phyloP scores from a whole-genome alignment of 1,284 basidiomycete species.

The Athelia psychrophila region DNA sequence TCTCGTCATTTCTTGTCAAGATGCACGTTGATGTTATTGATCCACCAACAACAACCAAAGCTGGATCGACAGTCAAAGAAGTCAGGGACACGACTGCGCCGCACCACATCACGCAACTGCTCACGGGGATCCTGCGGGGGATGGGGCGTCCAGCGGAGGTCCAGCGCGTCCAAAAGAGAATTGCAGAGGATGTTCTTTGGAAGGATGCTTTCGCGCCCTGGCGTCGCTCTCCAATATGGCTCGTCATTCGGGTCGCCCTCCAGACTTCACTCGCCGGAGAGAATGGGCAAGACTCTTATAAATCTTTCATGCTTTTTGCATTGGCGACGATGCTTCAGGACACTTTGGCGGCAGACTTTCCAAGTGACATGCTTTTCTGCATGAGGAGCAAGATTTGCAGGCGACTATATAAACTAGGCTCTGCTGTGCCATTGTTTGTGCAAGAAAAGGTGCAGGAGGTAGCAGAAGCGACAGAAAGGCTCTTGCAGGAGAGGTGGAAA shows the following conservation, averaged over 20 bases:
- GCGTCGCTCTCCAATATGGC: constrained; percentile 25
- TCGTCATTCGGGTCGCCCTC: constrained; percentile 23
- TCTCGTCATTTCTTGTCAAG: constrained; percentile 17
- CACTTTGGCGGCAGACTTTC: constrained; percentile 2
- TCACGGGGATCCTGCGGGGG: constrained; percentile 24
- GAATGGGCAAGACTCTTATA: constrained; percentile 14
- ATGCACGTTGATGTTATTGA: constrained; percentile 13
- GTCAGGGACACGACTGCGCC: constrained; percentile 17
- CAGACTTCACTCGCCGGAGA: constrained; percentile 20
- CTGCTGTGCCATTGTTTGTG: constrained; percentile 3
- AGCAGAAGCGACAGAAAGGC: neutral
- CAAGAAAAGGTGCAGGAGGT: constrained; percentile 4
- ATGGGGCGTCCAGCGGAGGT: constrained; percentile 10
- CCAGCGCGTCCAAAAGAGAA: constrained; percentile 17
- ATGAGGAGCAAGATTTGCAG: constrained; percentile 23
- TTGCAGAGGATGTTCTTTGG: neutral
- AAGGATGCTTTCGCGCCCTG: constrained; percentile 22
- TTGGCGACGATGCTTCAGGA: constrained; percentile 10
- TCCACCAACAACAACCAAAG: neutral
- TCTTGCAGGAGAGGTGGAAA: neutral
- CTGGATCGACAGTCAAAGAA: neutral
- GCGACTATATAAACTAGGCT: constrained; percentile 18
- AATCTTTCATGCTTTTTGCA: constrained; percentile 22
- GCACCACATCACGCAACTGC: constrained; percentile 24
- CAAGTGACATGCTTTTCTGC: constrained; percentile 10